phyloP scores from a whole-genome alignment of 1,139 yeast species.

The Pichia sp. region DNA sequence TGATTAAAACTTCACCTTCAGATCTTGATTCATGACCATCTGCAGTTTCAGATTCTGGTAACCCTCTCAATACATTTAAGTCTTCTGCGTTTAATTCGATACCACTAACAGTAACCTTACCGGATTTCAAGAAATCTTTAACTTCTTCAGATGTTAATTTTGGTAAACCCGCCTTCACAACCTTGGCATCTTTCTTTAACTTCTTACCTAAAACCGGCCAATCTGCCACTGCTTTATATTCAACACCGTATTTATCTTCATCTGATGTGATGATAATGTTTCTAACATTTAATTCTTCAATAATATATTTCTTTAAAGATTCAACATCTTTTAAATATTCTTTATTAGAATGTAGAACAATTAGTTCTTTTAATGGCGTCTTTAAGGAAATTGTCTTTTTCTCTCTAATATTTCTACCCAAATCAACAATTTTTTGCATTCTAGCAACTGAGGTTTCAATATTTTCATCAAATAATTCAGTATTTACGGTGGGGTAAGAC shows the following conservation, averaged over 20 bases:
- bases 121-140: conserved; percentile 62
- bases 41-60: conserved; percentile 56
- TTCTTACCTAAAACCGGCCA: conserved; percentile 99
- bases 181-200: conserved; percentile 87
- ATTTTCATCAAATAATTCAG: conserved; percentile 69
- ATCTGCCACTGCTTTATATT: conserved; percentile 92
- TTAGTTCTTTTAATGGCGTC: conserved; percentile 86
- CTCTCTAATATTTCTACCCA: conserved; percentile 95
- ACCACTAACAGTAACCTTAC: conserved; percentile 80
- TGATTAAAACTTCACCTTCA: conserved; percentile 80
- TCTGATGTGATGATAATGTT: conserved; percentile 83
- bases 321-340: conserved; percentile 72
- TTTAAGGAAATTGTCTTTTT: conserved; percentile 89
- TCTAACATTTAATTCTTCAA: conserved; percentile 89
- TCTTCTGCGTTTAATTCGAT: conserved; percentile 84
- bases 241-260: conserved; percentile 86
- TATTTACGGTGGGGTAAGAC: conserved; percentile 79
- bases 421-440: conserved; percentile 95
- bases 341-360: conserved; percentile 75
- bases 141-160: conserved; percentile 73
- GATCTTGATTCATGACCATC: conserved; percentile 82
- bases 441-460: conserved; percentile 83
- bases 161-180: conserved; percentile 92
- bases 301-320: conserved; percentile 68
- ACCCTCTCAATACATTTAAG: conserved; percentile 81